Evolutionary conservation across 164 flowering plant genomes (phyloP).

Genomic region (Euptelea pleiosperma): DNA sequence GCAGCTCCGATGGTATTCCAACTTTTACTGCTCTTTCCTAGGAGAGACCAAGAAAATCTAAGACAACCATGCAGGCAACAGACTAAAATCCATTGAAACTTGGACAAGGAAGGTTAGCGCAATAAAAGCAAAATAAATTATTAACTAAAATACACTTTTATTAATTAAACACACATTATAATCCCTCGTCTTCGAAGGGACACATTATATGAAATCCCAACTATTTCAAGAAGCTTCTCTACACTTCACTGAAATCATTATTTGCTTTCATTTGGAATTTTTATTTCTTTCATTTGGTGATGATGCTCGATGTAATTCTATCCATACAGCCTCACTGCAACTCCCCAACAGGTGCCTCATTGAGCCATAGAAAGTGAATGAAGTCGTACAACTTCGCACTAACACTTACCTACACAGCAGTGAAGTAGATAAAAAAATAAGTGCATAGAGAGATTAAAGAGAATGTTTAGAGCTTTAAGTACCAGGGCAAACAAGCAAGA

Average conservation of each 20-base stretch:
- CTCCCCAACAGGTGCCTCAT: slow-evolving; percentile 98
- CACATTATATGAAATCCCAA: not conserved
- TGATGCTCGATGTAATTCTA: not conserved
- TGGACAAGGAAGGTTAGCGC: no score
- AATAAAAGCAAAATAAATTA: no score
- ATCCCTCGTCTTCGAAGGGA: not conserved
- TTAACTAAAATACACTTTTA: no score
- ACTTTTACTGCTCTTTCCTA: no score
- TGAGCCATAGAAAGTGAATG: slow-evolving; percentile 98
- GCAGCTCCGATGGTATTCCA: no score
- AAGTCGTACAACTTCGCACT: slow-evolving; percentile 93
- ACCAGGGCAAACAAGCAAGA: not conserved
- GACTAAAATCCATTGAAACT: no score
- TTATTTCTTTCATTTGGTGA: slow-evolving; percentile 1
- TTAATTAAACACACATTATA: not conserved
- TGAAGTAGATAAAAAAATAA: not conserved
- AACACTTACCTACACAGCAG: slow-evolving; percentile 75
- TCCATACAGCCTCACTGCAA: slow-evolving; percentile 46
- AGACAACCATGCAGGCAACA: no score
- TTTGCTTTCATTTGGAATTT: no score
- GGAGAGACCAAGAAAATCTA: no score
- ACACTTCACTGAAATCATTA: slow-evolving; percentile 19
- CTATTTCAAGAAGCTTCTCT: slow-evolving; percentile 16
- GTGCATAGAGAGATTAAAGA: not conserved
- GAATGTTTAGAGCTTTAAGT: no score